Evolutionary conservation across 345 rosid species (phyloP).

Genomic region (Jatropha curcas): DNA sequence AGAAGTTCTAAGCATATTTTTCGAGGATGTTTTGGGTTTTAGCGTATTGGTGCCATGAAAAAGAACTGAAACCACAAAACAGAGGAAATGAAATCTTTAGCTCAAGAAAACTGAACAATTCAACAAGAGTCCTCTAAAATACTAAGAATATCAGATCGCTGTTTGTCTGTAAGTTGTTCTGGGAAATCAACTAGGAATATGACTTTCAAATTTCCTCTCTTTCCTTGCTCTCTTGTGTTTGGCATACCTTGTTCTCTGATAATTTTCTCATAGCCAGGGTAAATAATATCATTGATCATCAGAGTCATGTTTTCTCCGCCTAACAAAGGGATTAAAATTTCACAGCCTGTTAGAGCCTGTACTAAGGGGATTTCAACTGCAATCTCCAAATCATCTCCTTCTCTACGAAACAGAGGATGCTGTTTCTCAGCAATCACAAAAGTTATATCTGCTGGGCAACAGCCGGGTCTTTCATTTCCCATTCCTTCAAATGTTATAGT

Average conservation of each 20-base stretch:
- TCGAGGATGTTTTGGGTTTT: not conserved
- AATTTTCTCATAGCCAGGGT: constrained; percentile 54
- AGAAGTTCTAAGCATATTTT: constrained; percentile 4
- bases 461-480: constrained; percentile 68
- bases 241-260: constrained; percentile 75
- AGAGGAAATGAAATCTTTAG: not conserved
- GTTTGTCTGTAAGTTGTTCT: constrained; percentile 45
- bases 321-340: constrained; percentile 52
- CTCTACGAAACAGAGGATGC: constrained; percentile 55
- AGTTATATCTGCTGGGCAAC: constrained; percentile 59
- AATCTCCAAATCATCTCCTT: constrained; percentile 67
- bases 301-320: constrained; percentile 48
- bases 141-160: constrained; percentile 39
- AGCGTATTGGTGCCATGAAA: not conserved
- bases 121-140: constrained; percentile 51
- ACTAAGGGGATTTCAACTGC: constrained; percentile 54
- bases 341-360: constrained; percentile 64
- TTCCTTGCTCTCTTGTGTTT: constrained; percentile 42
- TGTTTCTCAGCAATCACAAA: constrained; percentile 61
- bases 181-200: constrained; percentile 41
- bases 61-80: not conserved
- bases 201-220: constrained; percentile 44
- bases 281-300: constrained; percentile 46
- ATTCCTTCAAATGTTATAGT: constrained; percentile 79
- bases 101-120: constrained; percentile 6